phyloP scores from a whole-genome alignment of 345 rosid genomes.

The Eucalyptus shirleyi region DNA sequence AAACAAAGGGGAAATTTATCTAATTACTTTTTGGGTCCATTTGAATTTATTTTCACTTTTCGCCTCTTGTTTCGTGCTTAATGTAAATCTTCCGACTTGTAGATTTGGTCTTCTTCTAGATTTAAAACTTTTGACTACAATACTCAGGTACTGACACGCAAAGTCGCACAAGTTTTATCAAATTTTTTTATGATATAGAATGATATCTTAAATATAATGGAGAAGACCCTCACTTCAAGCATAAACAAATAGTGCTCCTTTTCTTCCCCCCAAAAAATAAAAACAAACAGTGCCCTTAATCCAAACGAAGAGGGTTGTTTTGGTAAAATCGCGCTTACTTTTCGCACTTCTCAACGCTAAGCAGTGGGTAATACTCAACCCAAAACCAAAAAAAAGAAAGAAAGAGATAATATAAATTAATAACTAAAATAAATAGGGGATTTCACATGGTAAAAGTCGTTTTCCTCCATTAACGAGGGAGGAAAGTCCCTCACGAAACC shows the following conservation, averaged over 20 bases:
- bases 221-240: neutral
- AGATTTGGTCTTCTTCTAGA: neutral
- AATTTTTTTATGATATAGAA: neutral
- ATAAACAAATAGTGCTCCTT: neutral
- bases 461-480: neutral
- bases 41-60: neutral
- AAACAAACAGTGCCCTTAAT: neutral
- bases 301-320: neutral
- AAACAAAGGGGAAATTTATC: neutral
- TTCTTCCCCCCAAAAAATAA: no score
- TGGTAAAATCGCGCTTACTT: neutral
- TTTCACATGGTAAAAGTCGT: neutral
- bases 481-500: slow-evolving; percentile 33
- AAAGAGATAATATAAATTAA: neutral
- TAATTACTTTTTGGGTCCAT: neutral
- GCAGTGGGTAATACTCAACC: neutral
- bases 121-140: neutral
- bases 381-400: neutral
- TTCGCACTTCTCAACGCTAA: neutral
- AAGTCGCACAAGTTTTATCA: neutral
- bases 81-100: neutral
- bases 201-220: neutral
- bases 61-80: neutral
- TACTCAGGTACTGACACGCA: neutral
- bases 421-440: neutral